phyloP scores from a whole-genome alignment of 768 basidiomycete species.

The Amanita brunnescens region DNA sequence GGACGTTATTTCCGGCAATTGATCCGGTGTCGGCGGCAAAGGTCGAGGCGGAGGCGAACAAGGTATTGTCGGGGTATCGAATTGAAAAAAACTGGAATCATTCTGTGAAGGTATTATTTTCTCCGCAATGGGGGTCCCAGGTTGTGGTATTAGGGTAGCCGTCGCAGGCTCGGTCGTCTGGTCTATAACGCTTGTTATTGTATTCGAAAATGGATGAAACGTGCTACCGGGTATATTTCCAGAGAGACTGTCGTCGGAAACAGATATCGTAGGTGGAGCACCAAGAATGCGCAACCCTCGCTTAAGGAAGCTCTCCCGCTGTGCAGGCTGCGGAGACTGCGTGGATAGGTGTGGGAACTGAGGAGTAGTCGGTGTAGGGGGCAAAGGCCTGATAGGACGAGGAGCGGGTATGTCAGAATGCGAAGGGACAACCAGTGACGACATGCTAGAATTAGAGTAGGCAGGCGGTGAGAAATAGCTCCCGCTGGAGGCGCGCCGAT shows the following conservation, averaged over 20 bases:
- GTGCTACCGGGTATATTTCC: not conserved
- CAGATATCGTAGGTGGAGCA: constrained; percentile 35
- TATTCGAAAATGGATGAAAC: constrained; percentile 1
- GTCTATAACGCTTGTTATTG: constrained; percentile 1
- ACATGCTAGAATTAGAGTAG: not conserved
- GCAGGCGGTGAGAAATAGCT: constrained; percentile 13
- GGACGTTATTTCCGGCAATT: constrained; percentile 23
- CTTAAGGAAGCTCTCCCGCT: constrained; percentile 40
- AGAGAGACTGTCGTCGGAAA: constrained; percentile 12
- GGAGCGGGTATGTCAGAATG: constrained; percentile 24
- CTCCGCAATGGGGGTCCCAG: constrained; percentile 53
- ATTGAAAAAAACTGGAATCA: constrained; percentile 55
- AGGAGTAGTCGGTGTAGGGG: constrained; percentile 24
- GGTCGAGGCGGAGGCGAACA: constrained; percentile 23
- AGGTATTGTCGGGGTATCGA: constrained; percentile 38
- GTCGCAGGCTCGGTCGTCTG: not conserved
- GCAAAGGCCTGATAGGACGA: constrained; percentile 37
- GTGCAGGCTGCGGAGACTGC: constrained; percentile 10
- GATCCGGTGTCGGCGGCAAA: constrained; percentile 10
- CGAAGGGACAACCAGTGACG: constrained; percentile 8
- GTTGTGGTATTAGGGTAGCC: constrained; percentile 15
- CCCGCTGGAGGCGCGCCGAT: constrained; percentile 30
- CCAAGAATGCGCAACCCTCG: constrained; percentile 64
- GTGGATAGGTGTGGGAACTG: constrained; percentile 10
- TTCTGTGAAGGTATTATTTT: constrained; percentile 44